Percentiles rank a stretch among this genome's conserved stretches.
Conservation (phyloP, 345 rosid species). For the Lepidium aucheri region DNA sequence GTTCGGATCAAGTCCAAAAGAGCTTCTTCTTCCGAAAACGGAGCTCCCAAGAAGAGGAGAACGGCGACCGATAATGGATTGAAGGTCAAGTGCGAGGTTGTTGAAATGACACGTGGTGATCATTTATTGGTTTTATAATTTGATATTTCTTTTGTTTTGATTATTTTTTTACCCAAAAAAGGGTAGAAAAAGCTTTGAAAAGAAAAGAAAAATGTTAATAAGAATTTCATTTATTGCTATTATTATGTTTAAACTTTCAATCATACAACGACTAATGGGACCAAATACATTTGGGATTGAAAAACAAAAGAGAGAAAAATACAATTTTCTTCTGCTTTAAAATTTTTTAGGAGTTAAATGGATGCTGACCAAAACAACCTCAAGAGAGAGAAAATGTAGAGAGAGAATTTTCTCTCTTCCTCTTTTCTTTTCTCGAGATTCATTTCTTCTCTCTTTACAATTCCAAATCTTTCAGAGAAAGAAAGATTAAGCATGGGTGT, state of each 20-base stretch:
- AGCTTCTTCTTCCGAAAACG: conserved; percentile 40
- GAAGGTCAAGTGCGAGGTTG: conserved; percentile 32
- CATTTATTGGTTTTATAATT: conserved; percentile 26
- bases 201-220: background rate
- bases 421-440: no score
- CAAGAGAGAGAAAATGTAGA: no score
- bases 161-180: background rate
- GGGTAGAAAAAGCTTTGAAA: background rate
- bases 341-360: no score
- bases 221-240: conserved; percentile 5
- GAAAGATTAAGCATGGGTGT: no score
- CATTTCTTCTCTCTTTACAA: no score
- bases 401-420: no score
- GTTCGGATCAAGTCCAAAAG: conserved; percentile 83
- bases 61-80: conserved; percentile 21
- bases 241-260: background rate
- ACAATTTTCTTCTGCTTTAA: no score
- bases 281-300: background rate
- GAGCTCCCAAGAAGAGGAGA: conserved; percentile 55
- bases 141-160: background rate
- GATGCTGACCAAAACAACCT: no score
- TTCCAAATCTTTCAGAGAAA: no score
- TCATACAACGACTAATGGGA: background rate
- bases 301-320: no score
- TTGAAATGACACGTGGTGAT: conserved; percentile 27